phyloP scores from a whole-genome alignment of 192 early-diverging fungal genomes.

The Linnemannia hyalina region DNA sequence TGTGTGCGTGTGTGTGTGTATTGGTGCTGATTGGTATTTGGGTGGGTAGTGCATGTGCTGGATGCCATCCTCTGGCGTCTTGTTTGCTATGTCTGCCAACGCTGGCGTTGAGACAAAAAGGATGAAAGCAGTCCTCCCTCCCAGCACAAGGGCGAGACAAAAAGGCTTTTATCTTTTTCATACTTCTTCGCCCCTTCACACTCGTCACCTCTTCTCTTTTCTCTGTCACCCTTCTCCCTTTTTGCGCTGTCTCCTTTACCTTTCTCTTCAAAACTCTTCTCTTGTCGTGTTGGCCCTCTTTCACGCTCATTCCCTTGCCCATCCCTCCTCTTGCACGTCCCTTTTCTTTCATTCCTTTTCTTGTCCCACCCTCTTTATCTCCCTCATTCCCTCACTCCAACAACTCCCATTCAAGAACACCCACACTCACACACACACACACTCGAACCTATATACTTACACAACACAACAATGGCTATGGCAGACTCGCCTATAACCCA shows the following conservation, averaged over 20 bases:
- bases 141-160: neutral
- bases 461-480: slow-evolving; percentile 1
- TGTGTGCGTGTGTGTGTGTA: neutral
- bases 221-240: neutral
- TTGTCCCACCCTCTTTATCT: neutral
- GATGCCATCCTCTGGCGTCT: neutral
- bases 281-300: neutral
- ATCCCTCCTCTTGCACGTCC: neutral
- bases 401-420: neutral
- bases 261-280: neutral
- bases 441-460: neutral
- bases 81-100: neutral
- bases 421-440: neutral
- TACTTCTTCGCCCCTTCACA: neutral
- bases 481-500: slow-evolving; percentile 44
- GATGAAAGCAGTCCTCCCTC: neutral
- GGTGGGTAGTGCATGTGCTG: neutral
- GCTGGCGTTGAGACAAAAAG: neutral
- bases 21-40: neutral
- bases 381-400: neutral
- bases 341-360: neutral
- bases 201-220: neutral
- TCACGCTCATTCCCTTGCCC: neutral
- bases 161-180: neutral
- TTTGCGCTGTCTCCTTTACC: neutral